Base-by-base conservation (phyloP, 2,329 filamentous ascomycete genomes). In the Microascus cirrosus region DNA sequence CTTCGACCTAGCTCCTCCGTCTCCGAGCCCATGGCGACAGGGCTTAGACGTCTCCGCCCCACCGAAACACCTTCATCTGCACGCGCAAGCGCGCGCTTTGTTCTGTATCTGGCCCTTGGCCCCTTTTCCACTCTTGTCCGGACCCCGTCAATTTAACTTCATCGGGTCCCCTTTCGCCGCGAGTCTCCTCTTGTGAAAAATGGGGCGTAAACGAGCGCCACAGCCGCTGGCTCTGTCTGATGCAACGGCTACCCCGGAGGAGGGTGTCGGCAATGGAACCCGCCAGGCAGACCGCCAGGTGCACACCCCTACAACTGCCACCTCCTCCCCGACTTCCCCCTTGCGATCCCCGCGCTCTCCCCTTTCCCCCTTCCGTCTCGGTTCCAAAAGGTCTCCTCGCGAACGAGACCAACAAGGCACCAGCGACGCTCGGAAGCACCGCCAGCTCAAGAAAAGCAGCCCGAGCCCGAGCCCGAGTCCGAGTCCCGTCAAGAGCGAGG, bases 201-300 rank as follows among this genome's bases (percentile, higher is more conserved):
- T 50, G 45, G 45, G 45, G 45, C 80, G 80, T 69, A 83, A 81
- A 71, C 71, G 77, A 66, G 78, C 75, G 70, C 80, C 79, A 63
- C 76, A 82, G 73, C 79, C 80, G 71, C 75, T 83, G 71, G 71
- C 75, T 68, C 73, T 83, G 70, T 72, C 74, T 65, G 73, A 73
- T 62, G 64, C 70, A 20, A 50, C 24, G 36, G 50, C 48, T 45
- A 60, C 36, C 39, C 56, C 56, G 22, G 51, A 7, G 22, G 55
- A 57, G 25, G 48, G 28, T 36, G 28, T 4, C 4, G 28, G 28
- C 28, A 32, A 42, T 35, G 45, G 45, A n/a, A 12, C 22, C 34
- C 55, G 48, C 36, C 55, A 57, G 35, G 53, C 55, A 18, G 53
- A 53, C 55, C 48, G 55, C 18, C 55, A 57, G 34, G 55, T 57